Percentiles rank a stretch among this genome's conserved stretches.
Conservation (phyloP, 495 filamentous ascomycete species). For the Emericellopsis terricola region DNA sequence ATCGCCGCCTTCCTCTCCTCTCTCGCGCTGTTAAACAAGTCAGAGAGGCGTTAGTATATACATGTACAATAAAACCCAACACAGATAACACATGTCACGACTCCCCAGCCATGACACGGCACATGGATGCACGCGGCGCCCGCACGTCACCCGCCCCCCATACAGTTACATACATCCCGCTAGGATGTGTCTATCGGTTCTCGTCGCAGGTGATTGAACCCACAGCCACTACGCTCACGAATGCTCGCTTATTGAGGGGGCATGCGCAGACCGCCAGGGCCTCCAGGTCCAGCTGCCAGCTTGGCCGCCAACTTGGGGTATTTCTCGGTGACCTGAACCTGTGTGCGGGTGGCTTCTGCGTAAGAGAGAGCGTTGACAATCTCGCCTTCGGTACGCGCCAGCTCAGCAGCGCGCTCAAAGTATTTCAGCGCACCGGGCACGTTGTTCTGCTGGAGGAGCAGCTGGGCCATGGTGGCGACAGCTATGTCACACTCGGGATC, state of each 20-base stretch:
- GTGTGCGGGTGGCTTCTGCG: conserved; percentile 90
- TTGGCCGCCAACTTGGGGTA: conserved; percentile 85
- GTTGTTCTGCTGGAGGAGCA: conserved; percentile 95
- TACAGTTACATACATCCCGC: too few species aligned
- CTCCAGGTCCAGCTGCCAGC: conserved; percentile 19
- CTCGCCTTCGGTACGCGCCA: conserved; percentile 90
- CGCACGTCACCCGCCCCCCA: too few species aligned
- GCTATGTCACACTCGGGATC: conserved; percentile 98
- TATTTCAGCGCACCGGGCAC: conserved; percentile 90
- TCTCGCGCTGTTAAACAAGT: too few species aligned
- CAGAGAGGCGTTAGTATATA: too few species aligned
- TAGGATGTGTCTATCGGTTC: too few species aligned
- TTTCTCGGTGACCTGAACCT: conserved; percentile 94
- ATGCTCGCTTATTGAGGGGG: conserved; percentile 2
- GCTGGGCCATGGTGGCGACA: conserved; percentile 96
- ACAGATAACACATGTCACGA: too few species aligned
- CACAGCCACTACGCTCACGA: too few species aligned
- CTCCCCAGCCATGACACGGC: too few species aligned
- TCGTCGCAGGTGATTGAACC: too few species aligned
- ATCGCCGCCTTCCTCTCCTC: too few species aligned
- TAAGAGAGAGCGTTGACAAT: conserved; percentile 94
- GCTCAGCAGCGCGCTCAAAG: conserved; percentile 89
- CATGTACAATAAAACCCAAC: too few species aligned
- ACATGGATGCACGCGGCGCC: too few species aligned
- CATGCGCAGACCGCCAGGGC: conserved; percentile 2